A percentile compares a stretch with the other conserved stretches of the same genome.
These are phyloP conservation scores for Cladophialophora chaetospira DNA, from an alignment of 2,329 filamentous ascomycete genomes.

Conservation along the genomic window DNA sequence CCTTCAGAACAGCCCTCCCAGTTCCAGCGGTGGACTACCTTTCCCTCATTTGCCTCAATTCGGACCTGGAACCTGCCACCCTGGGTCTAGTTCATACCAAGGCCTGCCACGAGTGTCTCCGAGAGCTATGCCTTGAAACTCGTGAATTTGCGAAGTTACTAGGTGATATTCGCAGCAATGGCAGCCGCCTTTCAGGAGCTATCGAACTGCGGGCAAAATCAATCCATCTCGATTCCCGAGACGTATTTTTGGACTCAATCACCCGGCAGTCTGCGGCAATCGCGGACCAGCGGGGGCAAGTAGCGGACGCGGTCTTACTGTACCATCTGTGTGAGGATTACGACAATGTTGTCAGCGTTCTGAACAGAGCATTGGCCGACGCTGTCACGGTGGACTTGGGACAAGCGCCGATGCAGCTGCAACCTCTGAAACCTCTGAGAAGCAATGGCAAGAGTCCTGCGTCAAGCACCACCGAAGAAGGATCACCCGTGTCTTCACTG, in stretches of 20 bases:
- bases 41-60: constrained; percentile 85
- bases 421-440: constrained; percentile 73
- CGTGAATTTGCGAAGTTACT: constrained; percentile 92
- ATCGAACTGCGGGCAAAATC: constrained; percentile 83
- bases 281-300: constrained; percentile 83
- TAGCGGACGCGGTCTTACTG: constrained; percentile 89
- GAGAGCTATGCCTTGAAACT: constrained; percentile 94
- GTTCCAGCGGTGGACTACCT: constrained; percentile 93
- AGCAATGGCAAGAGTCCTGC: constrained; percentile 38
- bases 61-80: constrained; percentile 69
- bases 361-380: constrained; percentile 88
- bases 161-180: constrained; percentile 85
- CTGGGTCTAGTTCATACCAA: constrained; percentile 74
- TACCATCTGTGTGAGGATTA: constrained; percentile 96
- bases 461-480: constrained; percentile 40
- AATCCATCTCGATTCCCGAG: constrained; percentile 76
- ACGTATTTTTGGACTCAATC: constrained; percentile 87
- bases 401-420: constrained; percentile 73
- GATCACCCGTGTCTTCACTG: constrained; percentile 47
- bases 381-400: constrained; percentile 84
- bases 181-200: constrained; percentile 78
- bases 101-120: constrained; percentile 87
- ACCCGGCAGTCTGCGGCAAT: constrained; percentile 89
- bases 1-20: constrained; percentile 89
- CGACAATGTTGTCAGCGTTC: constrained; percentile 85